phyloP scores from a whole-genome alignment of 257 asterid genomes.

The Verbascum thapsus region DNA sequence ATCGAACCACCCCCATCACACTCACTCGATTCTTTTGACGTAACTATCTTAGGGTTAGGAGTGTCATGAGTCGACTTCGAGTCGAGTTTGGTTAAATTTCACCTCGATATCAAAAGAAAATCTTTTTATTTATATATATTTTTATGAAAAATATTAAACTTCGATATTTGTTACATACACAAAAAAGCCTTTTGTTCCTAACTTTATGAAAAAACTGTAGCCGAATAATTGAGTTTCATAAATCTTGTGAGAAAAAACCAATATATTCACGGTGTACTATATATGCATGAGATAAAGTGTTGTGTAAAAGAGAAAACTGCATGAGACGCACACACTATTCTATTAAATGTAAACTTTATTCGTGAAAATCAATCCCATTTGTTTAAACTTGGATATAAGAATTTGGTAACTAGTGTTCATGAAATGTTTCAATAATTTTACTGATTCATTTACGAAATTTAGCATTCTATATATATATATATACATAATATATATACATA shows the following conservation, averaged over 20 bases:
- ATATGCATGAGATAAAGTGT: constrained; percentile 31
- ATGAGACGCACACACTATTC: constrained; percentile 22
- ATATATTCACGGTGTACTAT: background rate
- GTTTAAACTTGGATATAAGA: background rate
- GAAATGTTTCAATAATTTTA: too few relatives aligned
- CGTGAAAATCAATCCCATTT: constrained; percentile 24
- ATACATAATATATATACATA: too few relatives aligned
- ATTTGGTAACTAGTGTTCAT: background rate
- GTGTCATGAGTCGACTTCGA: too few relatives aligned
- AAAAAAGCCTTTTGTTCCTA: constrained; percentile 16
- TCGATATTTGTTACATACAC: background rate
- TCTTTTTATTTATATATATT: too few relatives aligned
- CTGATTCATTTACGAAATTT: too few relatives aligned
- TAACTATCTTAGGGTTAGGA: background rate
- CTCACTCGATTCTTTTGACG: constrained; percentile 54
- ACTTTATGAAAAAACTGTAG: background rate
- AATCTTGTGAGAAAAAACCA: background rate
- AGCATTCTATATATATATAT: too few relatives aligned
- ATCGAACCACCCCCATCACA: constrained; percentile 58
- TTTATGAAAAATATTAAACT: too few relatives aligned
- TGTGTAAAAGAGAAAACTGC: constrained; percentile 16
- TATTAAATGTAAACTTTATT: constrained; percentile 25
- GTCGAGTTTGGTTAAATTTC: too few relatives aligned
- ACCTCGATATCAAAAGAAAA: too few relatives aligned
- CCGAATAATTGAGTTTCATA: constrained; percentile 7